Conservation (phyloP, 2,329 filamentous ascomycete genomes). For the Hymenoscyphus linearis region DNA sequence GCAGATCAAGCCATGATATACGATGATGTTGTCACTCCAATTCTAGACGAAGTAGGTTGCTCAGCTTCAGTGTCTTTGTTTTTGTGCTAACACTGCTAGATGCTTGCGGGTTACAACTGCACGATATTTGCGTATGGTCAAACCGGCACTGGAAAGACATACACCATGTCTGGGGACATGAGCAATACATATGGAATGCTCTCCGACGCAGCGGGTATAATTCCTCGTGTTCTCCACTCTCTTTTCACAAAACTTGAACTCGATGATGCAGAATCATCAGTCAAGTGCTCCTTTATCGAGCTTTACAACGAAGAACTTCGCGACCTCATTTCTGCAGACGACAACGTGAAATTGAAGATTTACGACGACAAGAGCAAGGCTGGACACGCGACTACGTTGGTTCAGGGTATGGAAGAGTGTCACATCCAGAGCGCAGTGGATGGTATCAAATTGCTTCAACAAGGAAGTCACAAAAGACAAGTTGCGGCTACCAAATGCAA, state of each 20-base stretch:
- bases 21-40: conserved; percentile 90
- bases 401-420: conserved; percentile 96
- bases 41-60: conserved; percentile 74
- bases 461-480: conserved; percentile 88
- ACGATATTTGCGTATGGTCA: conserved; percentile 99
- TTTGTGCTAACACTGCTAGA: conserved; percentile 45
- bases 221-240: conserved; percentile 82
- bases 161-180: conserved; percentile 99
- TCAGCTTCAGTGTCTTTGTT: not conserved
- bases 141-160: conserved; percentile 96
- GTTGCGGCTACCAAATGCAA: conserved; percentile 99
- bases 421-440: conserved; percentile 81
- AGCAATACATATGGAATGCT: conserved; percentile 77
- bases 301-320: conserved; percentile 96
- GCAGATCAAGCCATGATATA: conserved; percentile 93
- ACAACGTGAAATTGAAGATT: conserved; percentile 84
- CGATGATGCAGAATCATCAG: conserved; percentile 75
- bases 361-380: conserved; percentile 86
- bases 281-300: conserved; percentile 98
- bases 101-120: conserved; percentile 92
- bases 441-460: conserved; percentile 82
- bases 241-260: conserved; percentile 80
- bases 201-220: conserved; percentile 89
- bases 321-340: conserved; percentile 78
- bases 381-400: conserved; percentile 77